Percentiles rank a stretch among this genome's conserved stretches.
Evolutionary conservation across 73 alveolate genomes (phyloP).

Genomic region (Blepharisma stoltei): DNA sequence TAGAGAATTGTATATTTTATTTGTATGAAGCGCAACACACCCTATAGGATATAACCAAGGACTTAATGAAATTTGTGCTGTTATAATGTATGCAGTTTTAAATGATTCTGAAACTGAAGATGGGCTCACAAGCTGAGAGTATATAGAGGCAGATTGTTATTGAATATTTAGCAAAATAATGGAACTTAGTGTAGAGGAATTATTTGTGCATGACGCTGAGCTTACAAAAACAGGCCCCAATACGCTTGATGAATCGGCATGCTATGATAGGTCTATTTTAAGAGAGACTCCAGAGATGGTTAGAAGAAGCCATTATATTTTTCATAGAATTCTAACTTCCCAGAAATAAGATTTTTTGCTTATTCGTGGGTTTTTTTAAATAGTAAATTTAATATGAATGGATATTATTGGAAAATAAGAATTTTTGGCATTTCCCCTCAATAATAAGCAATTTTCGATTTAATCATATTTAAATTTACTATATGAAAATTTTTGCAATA

Average conservation of each 20-base stretch:
- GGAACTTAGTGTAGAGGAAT: background rate
- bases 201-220: background rate
- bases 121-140: background rate
- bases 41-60: constrained; percentile 78
- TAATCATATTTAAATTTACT: too few species aligned
- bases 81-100: constrained; percentile 56
- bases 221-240: background rate
- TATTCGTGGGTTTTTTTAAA: too few species aligned
- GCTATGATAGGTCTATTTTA: background rate
- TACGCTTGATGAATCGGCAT: background rate
- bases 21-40: constrained; percentile 72
- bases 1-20: too few species aligned
- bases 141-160: constrained; percentile 16
- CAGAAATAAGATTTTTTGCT: too few species aligned
- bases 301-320: constrained; percentile 57
- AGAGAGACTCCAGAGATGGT: constrained; percentile 34
- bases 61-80: constrained; percentile 82
- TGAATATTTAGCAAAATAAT: constrained; percentile 1
- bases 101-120: constrained; percentile 36
- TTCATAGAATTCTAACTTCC: constrained; percentile 46
- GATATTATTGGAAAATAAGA: too few species aligned
- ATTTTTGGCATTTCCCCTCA: too few species aligned
- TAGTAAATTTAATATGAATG: too few species aligned
- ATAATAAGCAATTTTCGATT: too few species aligned
- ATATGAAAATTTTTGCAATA: too few species aligned